Conservation (phyloP, 495 filamentous ascomycete species). For the Hyaloscypha finlandica region DNA sequence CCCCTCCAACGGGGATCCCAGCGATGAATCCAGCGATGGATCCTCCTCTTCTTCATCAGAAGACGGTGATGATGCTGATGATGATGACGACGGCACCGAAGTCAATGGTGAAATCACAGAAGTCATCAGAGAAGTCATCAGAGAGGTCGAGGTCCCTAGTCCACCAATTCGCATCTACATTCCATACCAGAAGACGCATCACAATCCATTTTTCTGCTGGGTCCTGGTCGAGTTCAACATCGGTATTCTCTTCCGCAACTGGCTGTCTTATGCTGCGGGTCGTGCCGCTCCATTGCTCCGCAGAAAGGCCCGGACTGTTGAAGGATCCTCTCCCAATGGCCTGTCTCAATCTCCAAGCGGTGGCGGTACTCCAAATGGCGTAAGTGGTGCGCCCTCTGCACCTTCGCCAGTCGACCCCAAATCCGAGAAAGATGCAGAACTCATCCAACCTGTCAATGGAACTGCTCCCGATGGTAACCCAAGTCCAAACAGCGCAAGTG, state of each 20-base stretch:
- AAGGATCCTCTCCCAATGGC: neutral
- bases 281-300: neutral
- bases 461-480: neutral
- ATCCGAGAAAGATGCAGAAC: neutral
- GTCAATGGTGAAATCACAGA: neutral
- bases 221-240: conserved; percentile 3
- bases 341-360: too few species aligned
- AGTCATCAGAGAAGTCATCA: neutral
- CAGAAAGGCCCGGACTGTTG: neutral
- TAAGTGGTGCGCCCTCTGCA: too few species aligned
- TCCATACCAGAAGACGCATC: neutral
- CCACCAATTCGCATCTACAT: neutral
- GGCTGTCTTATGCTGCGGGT: neutral
- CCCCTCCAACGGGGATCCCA: neutral
- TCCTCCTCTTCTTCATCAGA: neutral
- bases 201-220: conserved; percentile 11
- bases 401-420: neutral
- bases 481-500: neutral
- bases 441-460: neutral
- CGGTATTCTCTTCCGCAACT: neutral
- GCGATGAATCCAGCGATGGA: neutral
- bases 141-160: neutral
- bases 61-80: too few species aligned
- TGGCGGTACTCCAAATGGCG: too few species aligned
- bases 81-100: neutral